These are phyloP conservation scores for Usnea hakonensis DNA, from an alignment of 495 filamentous ascomycete genomes.

Conservation along the genomic window DNA sequence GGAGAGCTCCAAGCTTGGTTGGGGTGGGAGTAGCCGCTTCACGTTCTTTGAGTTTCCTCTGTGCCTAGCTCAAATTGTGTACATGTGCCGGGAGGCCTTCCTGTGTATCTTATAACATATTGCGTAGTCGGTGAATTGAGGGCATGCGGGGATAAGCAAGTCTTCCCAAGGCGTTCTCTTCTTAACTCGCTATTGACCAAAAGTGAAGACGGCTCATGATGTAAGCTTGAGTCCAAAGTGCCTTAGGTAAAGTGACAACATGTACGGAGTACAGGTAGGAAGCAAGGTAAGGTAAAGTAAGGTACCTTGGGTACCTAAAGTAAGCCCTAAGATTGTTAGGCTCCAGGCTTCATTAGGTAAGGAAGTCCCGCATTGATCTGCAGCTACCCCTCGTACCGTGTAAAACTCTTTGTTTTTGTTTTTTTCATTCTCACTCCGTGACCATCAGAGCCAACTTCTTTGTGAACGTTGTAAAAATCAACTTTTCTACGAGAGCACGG, in stretches of 20 bases:
- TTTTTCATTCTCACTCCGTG: too few species aligned
- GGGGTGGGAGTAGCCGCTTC: neutral
- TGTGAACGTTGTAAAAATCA: neutral
- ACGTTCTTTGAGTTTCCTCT: neutral
- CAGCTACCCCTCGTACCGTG: too few species aligned
- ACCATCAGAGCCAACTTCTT: neutral
- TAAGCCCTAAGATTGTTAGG: neutral
- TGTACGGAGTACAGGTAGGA: too few species aligned
- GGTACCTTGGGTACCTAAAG: too few species aligned
- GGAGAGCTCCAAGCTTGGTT: neutral
- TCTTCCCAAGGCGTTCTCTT: neutral
- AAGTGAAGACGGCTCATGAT: neutral
- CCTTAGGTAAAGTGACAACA: too few species aligned
- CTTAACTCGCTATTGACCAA: too few species aligned
- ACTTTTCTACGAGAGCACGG: neutral
- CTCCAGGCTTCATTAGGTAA: neutral
- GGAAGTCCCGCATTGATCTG: neutral
- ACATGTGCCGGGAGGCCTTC: too few species aligned
- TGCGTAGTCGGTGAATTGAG: neutral
- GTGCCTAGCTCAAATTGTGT: too few species aligned
- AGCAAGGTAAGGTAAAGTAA: too few species aligned
- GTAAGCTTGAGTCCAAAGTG: too few species aligned
- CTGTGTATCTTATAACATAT: constrained; percentile 1
- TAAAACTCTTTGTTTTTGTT: too few species aligned
- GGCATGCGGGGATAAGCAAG: neutral